Conservation (phyloP, 768 basidiomycete species). For the Mycena polygramma region DNA sequence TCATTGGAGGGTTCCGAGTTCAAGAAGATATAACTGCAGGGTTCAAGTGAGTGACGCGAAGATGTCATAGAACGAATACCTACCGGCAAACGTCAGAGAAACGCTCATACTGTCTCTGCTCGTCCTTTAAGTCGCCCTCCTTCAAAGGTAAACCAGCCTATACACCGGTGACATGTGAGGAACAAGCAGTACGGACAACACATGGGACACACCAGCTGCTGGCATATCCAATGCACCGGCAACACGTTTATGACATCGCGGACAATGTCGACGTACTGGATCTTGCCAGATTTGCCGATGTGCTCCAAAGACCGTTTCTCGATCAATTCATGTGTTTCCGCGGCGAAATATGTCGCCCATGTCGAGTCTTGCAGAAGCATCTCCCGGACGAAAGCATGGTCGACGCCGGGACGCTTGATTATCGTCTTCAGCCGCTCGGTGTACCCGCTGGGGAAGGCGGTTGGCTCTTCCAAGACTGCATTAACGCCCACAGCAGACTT, state of each 20-base stretch:
- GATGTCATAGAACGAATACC: constrained; percentile 32
- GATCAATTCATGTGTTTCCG: constrained; percentile 28
- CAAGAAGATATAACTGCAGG: constrained; percentile 58
- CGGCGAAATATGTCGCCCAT: constrained; percentile 27
- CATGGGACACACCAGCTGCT: constrained; percentile 62
- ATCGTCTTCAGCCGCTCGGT: constrained; percentile 48
- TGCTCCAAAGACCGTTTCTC: constrained; percentile 22
- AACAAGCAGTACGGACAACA: neutral
- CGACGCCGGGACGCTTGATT: constrained; percentile 40
- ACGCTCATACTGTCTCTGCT: constrained; percentile 53
- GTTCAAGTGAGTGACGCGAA: neutral
- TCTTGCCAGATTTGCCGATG: constrained; percentile 23
- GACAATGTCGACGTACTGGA: constrained; percentile 68
- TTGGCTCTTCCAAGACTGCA: constrained; percentile 47
- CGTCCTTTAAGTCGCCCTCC: constrained; percentile 48
- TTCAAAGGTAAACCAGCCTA: constrained; percentile 63
- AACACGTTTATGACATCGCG: constrained; percentile 75
- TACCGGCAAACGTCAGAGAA: constrained; percentile 66
- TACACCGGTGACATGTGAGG: constrained; percentile 2
- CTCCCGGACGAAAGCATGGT: constrained; percentile 39
- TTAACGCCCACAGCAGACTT: constrained; percentile 50
- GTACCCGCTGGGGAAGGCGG: constrained; percentile 50
- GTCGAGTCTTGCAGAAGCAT: constrained; percentile 9
- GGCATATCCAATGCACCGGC: constrained; percentile 72
- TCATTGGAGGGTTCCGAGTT: constrained; percentile 60